Evolutionary conservation across 2,329 filamentous ascomycete genomes (phyloP), one percentile per base, ranked within the genome.

Genomic region (Aureobasidium mangrovei): DNA sequence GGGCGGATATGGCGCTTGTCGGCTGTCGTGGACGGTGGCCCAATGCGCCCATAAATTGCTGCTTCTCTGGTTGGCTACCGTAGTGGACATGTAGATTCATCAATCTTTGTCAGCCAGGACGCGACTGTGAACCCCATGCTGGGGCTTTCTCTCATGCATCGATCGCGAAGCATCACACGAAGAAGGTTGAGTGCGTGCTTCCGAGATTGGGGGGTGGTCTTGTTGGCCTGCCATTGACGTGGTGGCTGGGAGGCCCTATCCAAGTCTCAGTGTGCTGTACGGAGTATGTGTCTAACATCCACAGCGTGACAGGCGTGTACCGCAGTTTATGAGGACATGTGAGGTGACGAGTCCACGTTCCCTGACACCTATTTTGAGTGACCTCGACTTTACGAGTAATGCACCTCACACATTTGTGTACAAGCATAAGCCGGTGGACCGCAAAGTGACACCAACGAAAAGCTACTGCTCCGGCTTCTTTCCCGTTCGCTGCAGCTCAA

Each of bases 321-420:
- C 45, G 24, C 31, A 28, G 18, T 41, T 12, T 27, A 1, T 2
- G 36, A 6, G 35, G 18, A 18, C 8, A 26, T 49, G n/a, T 49
- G 46, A 32, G 32, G 24, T 32, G 39, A 32, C 36, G 28, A 49
- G 36, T 12, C 46, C 46, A 49, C 18, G n/a, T 10, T 39, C 46
- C 26, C 46, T 49, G 45, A 49, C 46, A 49, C 46, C 46, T 49
- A 36, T 49, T 36, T 49, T 32, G 35, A 39, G 35, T 39, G 45
- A 49, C 32, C 46, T 39, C 40, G 27, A 24, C 35, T 28, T 29
- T 31, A 29, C 4, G 27, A 51, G 38, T 35, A 35, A 42, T 51
- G 38, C 47, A 28, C 27, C 7, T 32, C 12, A 27, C 41, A 43
- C 27, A 12, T 43, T 8, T 10, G 41, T 41, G 47, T 51, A 42